A percentile compares a stretch with the other conserved stretches of the same genome.
Conservation (phyloP, 805 yeast genomes). For the Clavispora phyllophila region DNA sequence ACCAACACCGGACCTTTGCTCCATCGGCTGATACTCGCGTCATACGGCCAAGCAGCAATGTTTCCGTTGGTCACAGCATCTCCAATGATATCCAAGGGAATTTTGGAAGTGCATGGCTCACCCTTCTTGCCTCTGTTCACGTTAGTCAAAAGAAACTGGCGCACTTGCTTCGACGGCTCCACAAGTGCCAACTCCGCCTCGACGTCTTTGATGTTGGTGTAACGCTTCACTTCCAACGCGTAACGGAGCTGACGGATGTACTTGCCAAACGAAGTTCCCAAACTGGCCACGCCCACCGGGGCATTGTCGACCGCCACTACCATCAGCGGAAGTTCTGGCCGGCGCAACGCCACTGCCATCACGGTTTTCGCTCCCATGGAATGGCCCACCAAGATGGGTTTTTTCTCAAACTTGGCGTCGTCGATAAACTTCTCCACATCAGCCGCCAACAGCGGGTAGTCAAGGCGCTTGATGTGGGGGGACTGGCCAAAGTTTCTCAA, state of each 20-base stretch:
- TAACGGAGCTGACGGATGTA: slow-evolving; percentile 62
- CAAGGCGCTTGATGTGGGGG: slow-evolving; percentile 68
- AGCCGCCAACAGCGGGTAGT: slow-evolving; percentile 75
- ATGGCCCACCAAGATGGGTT: slow-evolving; percentile 70
- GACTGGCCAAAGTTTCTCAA: slow-evolving; percentile 91
- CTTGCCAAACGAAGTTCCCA: slow-evolving; percentile 53
- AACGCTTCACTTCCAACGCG: slow-evolving; percentile 44
- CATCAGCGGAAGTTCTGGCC: slow-evolving; percentile 56
- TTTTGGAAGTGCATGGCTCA: slow-evolving; percentile 44
- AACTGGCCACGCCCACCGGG: slow-evolving; percentile 59
- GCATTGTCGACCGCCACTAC: slow-evolving; percentile 85
- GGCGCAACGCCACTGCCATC: slow-evolving; percentile 75
- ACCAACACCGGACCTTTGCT: slow-evolving; percentile 66
- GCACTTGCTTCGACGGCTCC: slow-evolving; percentile 54
- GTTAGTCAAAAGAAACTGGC: slow-evolving; percentile 77
- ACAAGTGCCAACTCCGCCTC: slow-evolving; percentile 56
- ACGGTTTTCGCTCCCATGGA: slow-evolving; percentile 94
- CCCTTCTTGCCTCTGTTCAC: slow-evolving; percentile 41
- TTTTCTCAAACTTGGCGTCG: slow-evolving; percentile 28
- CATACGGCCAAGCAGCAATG: slow-evolving; percentile 75
- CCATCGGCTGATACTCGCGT: slow-evolving; percentile 49
- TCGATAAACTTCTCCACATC: slow-evolving; percentile 75
- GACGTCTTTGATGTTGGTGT: slow-evolving; percentile 59
- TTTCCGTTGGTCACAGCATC: slow-evolving; percentile 59
- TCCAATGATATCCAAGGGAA: slow-evolving; percentile 71